Conservation (phyloP, 2,329 filamentous ascomycete species). For the Fusarium luffae region DNA sequence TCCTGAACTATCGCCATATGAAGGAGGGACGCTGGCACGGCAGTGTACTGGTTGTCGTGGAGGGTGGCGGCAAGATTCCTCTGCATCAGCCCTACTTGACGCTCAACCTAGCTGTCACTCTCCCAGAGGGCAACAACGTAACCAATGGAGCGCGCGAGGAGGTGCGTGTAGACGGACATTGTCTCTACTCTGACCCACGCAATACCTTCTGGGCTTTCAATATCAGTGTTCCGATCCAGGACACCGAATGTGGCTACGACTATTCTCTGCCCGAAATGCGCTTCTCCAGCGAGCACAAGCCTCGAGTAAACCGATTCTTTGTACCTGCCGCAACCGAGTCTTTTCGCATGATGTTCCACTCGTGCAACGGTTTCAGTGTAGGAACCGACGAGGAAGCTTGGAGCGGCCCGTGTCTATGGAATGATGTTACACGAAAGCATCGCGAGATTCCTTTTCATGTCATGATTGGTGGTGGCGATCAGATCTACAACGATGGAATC, state of each 20-base stretch:
- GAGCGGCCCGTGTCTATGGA: constrained; percentile 93
- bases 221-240: constrained; percentile 78
- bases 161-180: constrained; percentile 52
- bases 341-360: constrained; percentile 99
- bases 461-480: constrained; percentile 93
- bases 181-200: constrained; percentile 72
- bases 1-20: constrained; percentile 83
- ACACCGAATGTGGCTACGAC: constrained; percentile 78
- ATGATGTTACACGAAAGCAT: constrained; percentile 88
- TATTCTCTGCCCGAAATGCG: constrained; percentile 77
- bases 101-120: constrained; percentile 57
- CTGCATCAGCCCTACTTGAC: constrained; percentile 69
- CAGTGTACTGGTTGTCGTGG: constrained; percentile 85
- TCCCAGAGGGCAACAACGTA: constrained; percentile 40
- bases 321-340: constrained; percentile 84
- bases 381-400: constrained; percentile 87
- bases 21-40: constrained; percentile 81
- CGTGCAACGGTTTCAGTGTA: constrained; percentile 95
- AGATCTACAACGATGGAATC: constrained; percentile 96
- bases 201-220: constrained; percentile 96
- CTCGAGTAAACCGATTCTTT: constrained; percentile 78
- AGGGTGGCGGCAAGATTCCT: constrained; percentile 72
- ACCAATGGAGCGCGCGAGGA: constrained; percentile 57
- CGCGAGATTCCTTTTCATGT: constrained; percentile 88
- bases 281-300: constrained; percentile 67